These are phyloP conservation scores for Dactylorhiza incarnata DNA, from an alignment of 106 monocot species.

Conservation along the genomic window DNA sequence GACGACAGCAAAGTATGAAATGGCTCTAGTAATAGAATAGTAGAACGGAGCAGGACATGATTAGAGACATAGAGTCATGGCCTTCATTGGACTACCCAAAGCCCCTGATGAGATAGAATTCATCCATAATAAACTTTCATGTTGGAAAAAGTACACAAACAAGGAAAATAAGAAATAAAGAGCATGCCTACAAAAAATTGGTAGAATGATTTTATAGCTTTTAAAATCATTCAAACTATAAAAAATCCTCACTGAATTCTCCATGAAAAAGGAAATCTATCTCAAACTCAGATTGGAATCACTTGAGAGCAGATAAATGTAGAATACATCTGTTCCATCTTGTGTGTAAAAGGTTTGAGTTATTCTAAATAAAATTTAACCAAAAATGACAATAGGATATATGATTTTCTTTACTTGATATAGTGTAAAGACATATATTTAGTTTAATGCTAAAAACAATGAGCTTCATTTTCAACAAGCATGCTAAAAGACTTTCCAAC, in stretches of 20 bases:
- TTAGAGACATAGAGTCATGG: background rate
- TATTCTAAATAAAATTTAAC: background rate
- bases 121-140: constrained; percentile 32
- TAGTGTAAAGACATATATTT: background rate
- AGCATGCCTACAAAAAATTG: background rate
- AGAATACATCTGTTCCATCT: background rate
- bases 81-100: constrained; percentile 19
- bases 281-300: background rate
- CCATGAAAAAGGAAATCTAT: constrained; percentile 7
- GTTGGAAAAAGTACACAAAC: constrained; percentile 11
- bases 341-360: background rate
- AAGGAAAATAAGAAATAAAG: background rate
- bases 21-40: background rate
- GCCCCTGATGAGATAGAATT: constrained; percentile 42
- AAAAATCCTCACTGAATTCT: constrained; percentile 33
- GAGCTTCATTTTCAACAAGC: background rate
- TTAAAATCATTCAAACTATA: constrained; percentile 26
- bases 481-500: background rate
- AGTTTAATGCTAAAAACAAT: background rate
- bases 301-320: background rate
- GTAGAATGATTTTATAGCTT: constrained; percentile 22
- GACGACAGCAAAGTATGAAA: background rate
- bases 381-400: background rate
- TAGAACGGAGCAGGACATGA: background rate
- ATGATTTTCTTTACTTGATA: background rate